Base-by-base conservation (phyloP, 139 green algal species). In the Auxenochlorella protothecoides region DNA sequence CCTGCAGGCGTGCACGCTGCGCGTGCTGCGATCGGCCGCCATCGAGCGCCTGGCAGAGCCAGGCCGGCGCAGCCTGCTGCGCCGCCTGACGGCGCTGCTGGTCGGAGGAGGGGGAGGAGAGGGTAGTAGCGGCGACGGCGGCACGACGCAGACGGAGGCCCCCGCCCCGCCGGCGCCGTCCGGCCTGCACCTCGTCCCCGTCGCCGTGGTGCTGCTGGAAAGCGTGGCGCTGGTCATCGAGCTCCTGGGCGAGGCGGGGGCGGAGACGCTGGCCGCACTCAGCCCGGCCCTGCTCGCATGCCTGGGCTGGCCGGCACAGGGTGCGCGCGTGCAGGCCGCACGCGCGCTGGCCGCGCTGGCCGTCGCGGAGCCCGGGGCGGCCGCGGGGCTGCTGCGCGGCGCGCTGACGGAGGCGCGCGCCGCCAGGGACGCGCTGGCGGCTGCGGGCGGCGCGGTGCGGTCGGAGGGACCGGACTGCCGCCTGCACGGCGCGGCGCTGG, bases 1-100 rank as follows among this genome's bases (percentile, higher is more conserved):
- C 51, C 15, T 72, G 68, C 85, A 92, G 82, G 90, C 90, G 0
- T 85, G 78, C 62, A 82, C 86, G 56, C 76, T 97, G 55, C 96
- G 92, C 72, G 80, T 96, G 55, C 68, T 97, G 63, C 79, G 90
- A 0, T 78, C 84, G 9, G 89, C 80, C 51, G 77, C 94, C 5
- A 81, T 96, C 64, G 79, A 87, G 66, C 77, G 71, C 63, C 81
- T 97, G 80, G 77, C 79, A 8, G 91, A 96, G 80, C 69, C 74
- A 11, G 80, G 74, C 2, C 82, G 86, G 74, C 72, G 85, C 9
- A 63, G 76, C 66, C 74, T 96, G 72, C 72, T 91, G 55, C 76
- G 87, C 59, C 70, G 70, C 52, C 74, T 96, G 63, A 69, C 72
- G 13, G 70, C 66, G 5, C 52, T 91, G 69, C 71, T 89, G 70